These are phyloP conservation scores for Penicillium sp. DNA, from an alignment of 2,329 filamentous ascomycete genomes.

Conservation along the genomic window DNA sequence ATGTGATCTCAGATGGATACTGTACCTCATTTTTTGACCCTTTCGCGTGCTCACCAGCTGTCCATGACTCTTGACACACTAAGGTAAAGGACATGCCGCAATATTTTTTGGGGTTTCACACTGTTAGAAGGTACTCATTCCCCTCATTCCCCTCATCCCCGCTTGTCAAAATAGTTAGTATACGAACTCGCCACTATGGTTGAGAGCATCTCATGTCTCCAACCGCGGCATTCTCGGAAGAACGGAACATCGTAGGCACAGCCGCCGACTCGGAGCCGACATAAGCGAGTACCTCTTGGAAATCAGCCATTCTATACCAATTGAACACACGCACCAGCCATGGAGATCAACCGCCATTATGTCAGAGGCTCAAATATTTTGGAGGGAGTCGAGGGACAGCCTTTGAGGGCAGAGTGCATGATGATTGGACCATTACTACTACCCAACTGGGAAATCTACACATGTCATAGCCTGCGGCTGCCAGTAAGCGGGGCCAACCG, in stretches of 20 bases:
- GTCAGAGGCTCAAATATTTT: background rate
- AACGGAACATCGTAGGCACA: background rate
- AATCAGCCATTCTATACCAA: background rate
- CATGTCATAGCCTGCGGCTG: background rate
- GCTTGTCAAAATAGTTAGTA: background rate
- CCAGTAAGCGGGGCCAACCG: background rate
- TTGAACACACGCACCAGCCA: background rate
- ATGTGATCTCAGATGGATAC: background rate
- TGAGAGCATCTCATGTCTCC: background rate
- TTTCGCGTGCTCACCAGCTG: background rate
- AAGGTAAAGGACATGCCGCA: background rate
- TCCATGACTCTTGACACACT: background rate
- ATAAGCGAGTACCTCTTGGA: background rate
- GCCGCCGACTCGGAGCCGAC: background rate
- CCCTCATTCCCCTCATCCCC: too few relatives aligned
- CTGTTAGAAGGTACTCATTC: too few relatives aligned
- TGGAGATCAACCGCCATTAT: background rate
- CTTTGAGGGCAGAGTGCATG: background rate
- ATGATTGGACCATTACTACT: constrained; percentile 11
- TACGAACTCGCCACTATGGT: background rate
- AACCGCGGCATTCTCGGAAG: background rate
- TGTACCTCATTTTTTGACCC: background rate
- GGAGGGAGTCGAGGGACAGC: background rate
- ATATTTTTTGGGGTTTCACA: background rate
- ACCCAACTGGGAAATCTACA: background rate